A percentile compares a stretch with the other conserved stretches of the same genome.
phyloP scores from a whole-genome alignment of 352 stramenopile genomes.

The Globisporangium paroecandrum region DNA sequence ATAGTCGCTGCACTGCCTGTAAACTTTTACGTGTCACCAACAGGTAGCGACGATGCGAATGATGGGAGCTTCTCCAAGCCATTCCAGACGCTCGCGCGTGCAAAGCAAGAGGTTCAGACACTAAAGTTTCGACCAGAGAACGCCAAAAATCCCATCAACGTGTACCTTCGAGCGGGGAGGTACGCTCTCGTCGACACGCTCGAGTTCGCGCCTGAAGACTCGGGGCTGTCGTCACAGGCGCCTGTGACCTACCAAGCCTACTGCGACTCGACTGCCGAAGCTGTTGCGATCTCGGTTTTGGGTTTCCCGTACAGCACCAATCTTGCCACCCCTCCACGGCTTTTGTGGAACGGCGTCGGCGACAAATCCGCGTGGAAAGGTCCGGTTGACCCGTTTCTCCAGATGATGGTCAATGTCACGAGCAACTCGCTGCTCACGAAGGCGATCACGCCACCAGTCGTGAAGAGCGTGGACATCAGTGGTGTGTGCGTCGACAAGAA shows the following conservation, averaged over 20 bases:
- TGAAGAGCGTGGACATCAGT: slow-evolving; percentile 32
- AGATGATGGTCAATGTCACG: slow-evolving; percentile 50
- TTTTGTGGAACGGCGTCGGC: slow-evolving; percentile 67
- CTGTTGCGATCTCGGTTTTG: slow-evolving; percentile 28
- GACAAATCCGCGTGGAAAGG: slow-evolving; percentile 37
- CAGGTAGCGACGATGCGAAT: slow-evolving; percentile 32
- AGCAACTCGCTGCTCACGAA: slow-evolving; percentile 37
- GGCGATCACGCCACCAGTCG: slow-evolving; percentile 11
- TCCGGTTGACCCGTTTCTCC: slow-evolving; percentile 52
- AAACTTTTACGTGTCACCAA: slow-evolving; percentile 48
- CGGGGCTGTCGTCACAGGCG: slow-evolving; percentile 23
- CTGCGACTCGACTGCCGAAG: slow-evolving; percentile 41
- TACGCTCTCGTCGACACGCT: slow-evolving; percentile 56
- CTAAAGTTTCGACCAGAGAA: slow-evolving; percentile 26
- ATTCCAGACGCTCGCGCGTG: slow-evolving; percentile 51
- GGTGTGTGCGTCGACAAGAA: slow-evolving; percentile 64
- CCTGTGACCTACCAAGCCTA: slow-evolving; percentile 69
- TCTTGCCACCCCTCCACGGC: slow-evolving; percentile 31
- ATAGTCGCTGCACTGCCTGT: background rate
- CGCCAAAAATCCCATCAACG: slow-evolving; percentile 38
- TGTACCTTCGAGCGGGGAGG: slow-evolving; percentile 49
- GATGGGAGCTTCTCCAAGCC: slow-evolving; percentile 45
- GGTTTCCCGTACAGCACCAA: slow-evolving; percentile 48
- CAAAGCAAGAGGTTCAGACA: slow-evolving; percentile 33
- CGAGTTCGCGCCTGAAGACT: slow-evolving; percentile 48